A percentile compares a stretch with the other conserved stretches of the same genome.
Conservation (phyloP, 2,329 filamentous ascomycete genomes). For the Pleoardoris graminearum region DNA sequence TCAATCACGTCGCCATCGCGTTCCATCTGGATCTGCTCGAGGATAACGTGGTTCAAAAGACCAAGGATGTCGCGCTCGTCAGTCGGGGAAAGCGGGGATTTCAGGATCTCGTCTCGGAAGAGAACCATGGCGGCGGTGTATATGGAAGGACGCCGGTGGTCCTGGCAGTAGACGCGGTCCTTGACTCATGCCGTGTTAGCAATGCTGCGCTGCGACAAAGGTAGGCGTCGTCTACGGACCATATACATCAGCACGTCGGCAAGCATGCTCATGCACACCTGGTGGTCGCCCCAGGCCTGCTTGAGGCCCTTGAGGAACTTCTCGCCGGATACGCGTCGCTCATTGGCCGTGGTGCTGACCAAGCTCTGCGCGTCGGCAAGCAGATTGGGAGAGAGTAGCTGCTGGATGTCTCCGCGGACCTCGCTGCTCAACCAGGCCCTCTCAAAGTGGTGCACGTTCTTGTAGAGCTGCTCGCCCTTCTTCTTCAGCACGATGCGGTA, state of each 20-base stretch:
- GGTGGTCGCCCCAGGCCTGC: constrained; percentile 84
- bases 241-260: constrained; percentile 98
- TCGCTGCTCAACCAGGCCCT: constrained; percentile 75
- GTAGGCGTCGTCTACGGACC: constrained; percentile 47
- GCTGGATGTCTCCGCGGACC: constrained; percentile 71
- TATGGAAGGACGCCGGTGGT: constrained; percentile 74
- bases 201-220: neutral
- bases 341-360: constrained; percentile 67
- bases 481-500: constrained; percentile 94
- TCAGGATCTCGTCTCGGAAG: constrained; percentile 84
- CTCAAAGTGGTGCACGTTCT: constrained; percentile 79
- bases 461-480: constrained; percentile 80
- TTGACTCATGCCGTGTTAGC: constrained; percentile 38
- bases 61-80: constrained; percentile 63
- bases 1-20: constrained; percentile 88
- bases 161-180: constrained; percentile 80
- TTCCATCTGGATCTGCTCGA: constrained; percentile 93
- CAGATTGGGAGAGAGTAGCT: constrained; percentile 71
- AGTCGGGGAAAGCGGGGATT: constrained; percentile 55
- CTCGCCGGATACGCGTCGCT: constrained; percentile 79
- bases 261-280: constrained; percentile 93
- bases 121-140: constrained; percentile 83
- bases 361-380: constrained; percentile 56
- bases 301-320: constrained; percentile 77
- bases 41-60: constrained; percentile 77